phyloP scores from a whole-genome alignment of 2,329 filamentous ascomycete genomes.

The Xylaria sp. region DNA sequence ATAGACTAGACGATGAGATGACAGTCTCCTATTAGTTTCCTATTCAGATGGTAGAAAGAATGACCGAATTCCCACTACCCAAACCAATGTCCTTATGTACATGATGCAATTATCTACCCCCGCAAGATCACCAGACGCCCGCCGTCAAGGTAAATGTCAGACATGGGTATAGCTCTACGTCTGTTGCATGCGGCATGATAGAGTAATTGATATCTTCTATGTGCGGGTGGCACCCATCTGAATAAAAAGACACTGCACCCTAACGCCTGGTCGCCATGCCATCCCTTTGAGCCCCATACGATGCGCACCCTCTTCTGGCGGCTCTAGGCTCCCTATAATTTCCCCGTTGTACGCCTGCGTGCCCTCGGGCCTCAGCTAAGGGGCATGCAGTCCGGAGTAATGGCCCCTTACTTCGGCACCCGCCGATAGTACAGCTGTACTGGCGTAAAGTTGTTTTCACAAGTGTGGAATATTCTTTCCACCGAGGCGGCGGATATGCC shows the following conservation, averaged over 20 bases:
- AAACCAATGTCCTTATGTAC: too few species aligned
- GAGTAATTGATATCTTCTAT: neutral
- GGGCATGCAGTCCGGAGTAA: neutral
- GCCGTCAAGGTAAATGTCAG: neutral
- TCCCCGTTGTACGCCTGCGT: neutral
- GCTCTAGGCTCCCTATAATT: neutral
- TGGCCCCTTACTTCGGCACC: neutral
- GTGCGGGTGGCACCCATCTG: neutral
- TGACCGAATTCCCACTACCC: too few species aligned
- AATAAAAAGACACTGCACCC: constrained; percentile 2
- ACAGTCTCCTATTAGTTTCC: too few species aligned
- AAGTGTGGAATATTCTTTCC: neutral
- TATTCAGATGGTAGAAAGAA: too few species aligned
- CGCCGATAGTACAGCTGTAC: constrained; percentile 26
- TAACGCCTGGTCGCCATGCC: constrained; percentile 5
- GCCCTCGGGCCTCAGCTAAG: neutral
- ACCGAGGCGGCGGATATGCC: fast-evolving
- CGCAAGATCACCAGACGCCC: neutral
- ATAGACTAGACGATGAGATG: too few species aligned
- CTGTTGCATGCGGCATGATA: constrained; percentile 5
- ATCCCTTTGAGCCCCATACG: neutral
- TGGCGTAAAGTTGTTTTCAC: constrained; percentile 1
- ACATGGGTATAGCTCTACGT: neutral
- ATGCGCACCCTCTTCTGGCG: neutral
- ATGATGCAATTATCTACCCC: too few species aligned